Evolutionary conservation across 306 rosid species (phyloP), one percentile per base, ranked within the genome.

Genomic region (Prunus campanulata): DNA sequence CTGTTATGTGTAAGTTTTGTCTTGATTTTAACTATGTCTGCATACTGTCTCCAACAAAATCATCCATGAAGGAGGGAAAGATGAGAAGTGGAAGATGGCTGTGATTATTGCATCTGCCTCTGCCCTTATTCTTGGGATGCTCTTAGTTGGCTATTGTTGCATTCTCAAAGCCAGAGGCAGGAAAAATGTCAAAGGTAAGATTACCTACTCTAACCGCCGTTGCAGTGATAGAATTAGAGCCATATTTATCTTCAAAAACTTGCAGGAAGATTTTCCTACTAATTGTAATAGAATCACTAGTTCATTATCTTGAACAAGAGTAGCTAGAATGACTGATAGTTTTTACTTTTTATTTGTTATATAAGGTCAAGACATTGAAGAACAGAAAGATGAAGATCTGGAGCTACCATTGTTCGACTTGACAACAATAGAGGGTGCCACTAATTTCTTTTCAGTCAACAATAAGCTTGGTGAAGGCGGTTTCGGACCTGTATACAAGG

Each of bases 351-450:
- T 57, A 52, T n/a, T 77, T 70, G 69, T 35, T n/a, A 19, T 24
- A 10, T 64, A n/a, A 60, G 82, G 69, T 32, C 61, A 68, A 24
- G 65, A 32, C 52, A 75, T 44, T 61, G 80, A 77, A 77, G 87
- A 71, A 9, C 69, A 74, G 68, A 82, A 63, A 47, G 91, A 85
- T 46, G 85, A 91, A 60, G 85, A 91, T 69, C 56, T 86, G 77
- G 91, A 89, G 65, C 66, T 81, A 32, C 85, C 85, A 35, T 30
- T 71, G 59, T 81, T 81, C 52, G 81, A 77, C 50, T 59, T 81
- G 54, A 18, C 78, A 19, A 66, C 74, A 50, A 57, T 81, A 56
- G 73, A 70, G 54, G 25, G 35, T 49, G 85, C 85, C 30, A 82
- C 82, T 4, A 42, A 78, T 64, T 9, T 61, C 27, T 77, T 82